Evolutionary conservation across 495 filamentous ascomycete species (phyloP), one percentile per base, ranked within the genome.

Genomic region (Penicillium lagena): DNA sequence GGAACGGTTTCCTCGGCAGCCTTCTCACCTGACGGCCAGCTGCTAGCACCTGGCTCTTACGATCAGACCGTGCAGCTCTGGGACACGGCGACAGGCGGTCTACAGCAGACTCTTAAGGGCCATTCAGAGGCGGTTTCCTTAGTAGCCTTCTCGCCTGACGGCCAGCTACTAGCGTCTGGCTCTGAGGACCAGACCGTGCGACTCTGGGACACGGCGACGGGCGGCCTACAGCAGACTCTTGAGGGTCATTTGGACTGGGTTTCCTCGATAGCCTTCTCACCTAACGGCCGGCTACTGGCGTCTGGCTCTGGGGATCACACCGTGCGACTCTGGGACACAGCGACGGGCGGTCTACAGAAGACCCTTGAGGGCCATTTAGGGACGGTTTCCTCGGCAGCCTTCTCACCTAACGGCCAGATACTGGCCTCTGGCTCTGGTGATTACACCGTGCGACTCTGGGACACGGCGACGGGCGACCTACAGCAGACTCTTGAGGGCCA

Each of bases 261-360:
- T 36, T 28, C 15, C 7, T 30, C 42, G 7, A 37, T 66, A 4
- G 50, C 38, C 9, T 65, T 63, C 54, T 52, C 52, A 36, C 41
- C 44, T 12, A 35, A 60, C 39, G 41, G 52, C 29, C 38, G 56
- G 37, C 32, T 54, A 7, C 32, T 56, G 35, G 52, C 44, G 8
- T 56, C 48, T 10, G 52, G 27, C 5, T 64, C 51, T 28, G 7
- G 12, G 15, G 57, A 68, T 37, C 45, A 49, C 2, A 68, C 60
- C 33, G 45, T 62, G 11, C 54, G 62, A n/a, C n/a, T n/a, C n/a
- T 68, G 63, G 66, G 51, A 68, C 53, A 17, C 44, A 7, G 45
- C 38, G 3, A 57, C 54, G 6, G 57, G 59, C 27, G 43, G 39
- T 1, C 7, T 46, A 12, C 31, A 50, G 12, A 50, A 60, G 29